A percentile compares a stretch with the other conserved stretches of the same genome.
phyloP scores from a whole-genome alignment of 345 rosid species.

The Turritis glabra region DNA sequence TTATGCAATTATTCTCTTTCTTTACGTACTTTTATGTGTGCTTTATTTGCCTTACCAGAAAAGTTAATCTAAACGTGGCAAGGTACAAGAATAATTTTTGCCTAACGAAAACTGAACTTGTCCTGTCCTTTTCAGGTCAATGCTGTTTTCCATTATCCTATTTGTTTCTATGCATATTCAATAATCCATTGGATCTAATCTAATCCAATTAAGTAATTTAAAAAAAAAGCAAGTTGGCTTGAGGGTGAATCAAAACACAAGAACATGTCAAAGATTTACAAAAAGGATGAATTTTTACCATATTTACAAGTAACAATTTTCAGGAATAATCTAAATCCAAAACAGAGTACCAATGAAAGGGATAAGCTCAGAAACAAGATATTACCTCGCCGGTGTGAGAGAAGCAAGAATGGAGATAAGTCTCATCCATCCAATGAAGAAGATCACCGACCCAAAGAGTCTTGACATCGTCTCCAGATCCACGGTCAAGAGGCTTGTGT shows the following conservation, averaged over 20 bases:
- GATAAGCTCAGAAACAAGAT: neutral
- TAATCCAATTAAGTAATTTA: slow-evolving; percentile 8
- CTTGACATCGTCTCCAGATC: slow-evolving; percentile 61
- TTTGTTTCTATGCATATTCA: slow-evolving; percentile 23
- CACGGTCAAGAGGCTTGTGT: slow-evolving; percentile 43
- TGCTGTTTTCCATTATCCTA: slow-evolving; percentile 35
- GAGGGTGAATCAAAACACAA: slow-evolving; percentile 19
- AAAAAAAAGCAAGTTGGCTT: neutral
- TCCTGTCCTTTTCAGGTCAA: slow-evolving; percentile 35
- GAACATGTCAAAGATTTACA: slow-evolving; percentile 7
- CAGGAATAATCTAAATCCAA: neutral
- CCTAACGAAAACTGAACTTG: slow-evolving; percentile 23
- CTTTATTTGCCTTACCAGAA: neutral
- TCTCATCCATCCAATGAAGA: slow-evolving; percentile 93
- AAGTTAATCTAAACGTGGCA: slow-evolving; percentile 29
- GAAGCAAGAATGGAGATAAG: slow-evolving; percentile 73
- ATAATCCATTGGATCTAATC: slow-evolving; percentile 29
- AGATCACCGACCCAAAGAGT: slow-evolving; percentile 87
- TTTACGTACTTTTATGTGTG: neutral
- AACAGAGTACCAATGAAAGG: slow-evolving; percentile 53
- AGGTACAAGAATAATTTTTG: slow-evolving; percentile 27
- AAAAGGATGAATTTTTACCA: neutral
- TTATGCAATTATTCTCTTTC: neutral
- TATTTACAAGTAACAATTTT: neutral
- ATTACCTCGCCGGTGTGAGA: slow-evolving; percentile 78